These are phyloP conservation scores for Boletus coccyginus DNA, from an alignment of 768 basidiomycete species.

Conservation along the genomic window DNA sequence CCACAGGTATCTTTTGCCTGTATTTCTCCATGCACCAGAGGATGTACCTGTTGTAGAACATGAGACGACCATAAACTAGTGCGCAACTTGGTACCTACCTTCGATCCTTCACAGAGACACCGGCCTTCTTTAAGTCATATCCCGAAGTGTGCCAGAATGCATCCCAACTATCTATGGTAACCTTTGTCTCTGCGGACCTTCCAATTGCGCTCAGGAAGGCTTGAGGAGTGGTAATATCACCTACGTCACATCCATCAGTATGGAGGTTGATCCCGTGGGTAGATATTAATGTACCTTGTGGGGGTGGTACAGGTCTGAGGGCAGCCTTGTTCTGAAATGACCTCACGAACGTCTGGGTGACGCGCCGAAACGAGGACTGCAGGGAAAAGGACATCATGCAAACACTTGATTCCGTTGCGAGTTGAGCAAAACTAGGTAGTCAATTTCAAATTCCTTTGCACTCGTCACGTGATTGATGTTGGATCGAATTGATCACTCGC, in stretches of 20 bases:
- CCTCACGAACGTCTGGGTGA: slow-evolving; percentile 22
- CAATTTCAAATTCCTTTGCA: not conserved
- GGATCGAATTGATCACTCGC: too few relatives aligned
- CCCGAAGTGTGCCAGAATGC: slow-evolving; percentile 66
- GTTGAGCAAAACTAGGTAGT: not conserved
- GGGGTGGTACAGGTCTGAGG: slow-evolving; percentile 20
- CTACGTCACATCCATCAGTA: slow-evolving; percentile 31
- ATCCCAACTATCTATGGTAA: slow-evolving; percentile 66
- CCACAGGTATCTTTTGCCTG: slow-evolving; percentile 51
- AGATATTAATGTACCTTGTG: slow-evolving; percentile 17
- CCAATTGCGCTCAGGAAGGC: slow-evolving; percentile 77
- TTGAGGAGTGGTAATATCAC: slow-evolving; percentile 50
- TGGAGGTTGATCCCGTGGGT: not conserved
- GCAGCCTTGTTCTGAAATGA: slow-evolving; percentile 32
- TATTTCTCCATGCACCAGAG: slow-evolving; percentile 86
- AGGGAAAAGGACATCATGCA: slow-evolving; percentile 23
- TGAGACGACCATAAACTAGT: slow-evolving; percentile 1
- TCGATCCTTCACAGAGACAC: slow-evolving; percentile 65
- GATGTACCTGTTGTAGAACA: slow-evolving; percentile 61
- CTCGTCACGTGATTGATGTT: slow-evolving; percentile 19
- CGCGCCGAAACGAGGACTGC: slow-evolving; percentile 17
- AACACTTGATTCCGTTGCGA: not conserved
- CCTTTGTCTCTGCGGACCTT: slow-evolving; percentile 60
- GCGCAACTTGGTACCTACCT: slow-evolving; percentile 44
- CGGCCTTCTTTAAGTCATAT: slow-evolving; percentile 58